These are phyloP conservation scores for Colletotrichum sp. DNA, from an alignment of 2,329 filamentous ascomycete species.

Conservation along the genomic window DNA sequence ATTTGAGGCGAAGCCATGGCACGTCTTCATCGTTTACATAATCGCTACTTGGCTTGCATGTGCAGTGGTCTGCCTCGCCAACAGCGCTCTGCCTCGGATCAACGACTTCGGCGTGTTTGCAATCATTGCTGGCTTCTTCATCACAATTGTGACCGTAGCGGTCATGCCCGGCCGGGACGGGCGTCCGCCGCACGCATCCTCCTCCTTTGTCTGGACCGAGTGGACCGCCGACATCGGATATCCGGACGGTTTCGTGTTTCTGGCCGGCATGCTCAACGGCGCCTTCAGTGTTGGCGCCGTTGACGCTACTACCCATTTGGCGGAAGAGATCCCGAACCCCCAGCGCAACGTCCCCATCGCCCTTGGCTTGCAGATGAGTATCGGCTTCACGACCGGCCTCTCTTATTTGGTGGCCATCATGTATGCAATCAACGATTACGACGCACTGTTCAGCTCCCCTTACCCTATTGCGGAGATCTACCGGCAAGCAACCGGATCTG, in stretches of 20 bases:
- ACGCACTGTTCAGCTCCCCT: conserved; percentile 51
- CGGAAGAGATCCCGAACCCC: conserved; percentile 65
- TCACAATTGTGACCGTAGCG: conserved; percentile 60
- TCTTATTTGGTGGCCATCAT: conserved; percentile 58
- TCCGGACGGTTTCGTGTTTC: conserved; percentile 44
- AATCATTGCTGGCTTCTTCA: conserved; percentile 56
- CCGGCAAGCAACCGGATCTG: conserved; percentile 58
- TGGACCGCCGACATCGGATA: conserved; percentile 46
- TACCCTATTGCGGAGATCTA: conserved; percentile 74
- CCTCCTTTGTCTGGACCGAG: conserved; percentile 43
- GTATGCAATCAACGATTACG: conserved; percentile 62
- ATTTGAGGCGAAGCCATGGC: conserved; percentile 42
- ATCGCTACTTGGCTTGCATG: conserved; percentile 43
- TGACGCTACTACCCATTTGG: conserved; percentile 68
- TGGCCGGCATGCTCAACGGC: conserved; percentile 60
- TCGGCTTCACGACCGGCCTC: conserved; percentile 57
- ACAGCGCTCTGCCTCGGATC: conserved; percentile 54
- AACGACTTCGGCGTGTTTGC: conserved; percentile 60
- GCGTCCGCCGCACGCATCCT: conserved; percentile 33
- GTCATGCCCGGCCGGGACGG: conserved; percentile 50
- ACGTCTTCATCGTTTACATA: conserved; percentile 47
- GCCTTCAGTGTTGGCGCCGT: conserved; percentile 71
- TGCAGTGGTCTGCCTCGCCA: conserved; percentile 55
- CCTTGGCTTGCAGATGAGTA: conserved; percentile 53
- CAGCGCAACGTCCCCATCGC: conserved; percentile 58